These are phyloP conservation scores for Sechiopsis laciniata DNA, from an alignment of 306 rosid species.

Conservation along the genomic window DNA sequence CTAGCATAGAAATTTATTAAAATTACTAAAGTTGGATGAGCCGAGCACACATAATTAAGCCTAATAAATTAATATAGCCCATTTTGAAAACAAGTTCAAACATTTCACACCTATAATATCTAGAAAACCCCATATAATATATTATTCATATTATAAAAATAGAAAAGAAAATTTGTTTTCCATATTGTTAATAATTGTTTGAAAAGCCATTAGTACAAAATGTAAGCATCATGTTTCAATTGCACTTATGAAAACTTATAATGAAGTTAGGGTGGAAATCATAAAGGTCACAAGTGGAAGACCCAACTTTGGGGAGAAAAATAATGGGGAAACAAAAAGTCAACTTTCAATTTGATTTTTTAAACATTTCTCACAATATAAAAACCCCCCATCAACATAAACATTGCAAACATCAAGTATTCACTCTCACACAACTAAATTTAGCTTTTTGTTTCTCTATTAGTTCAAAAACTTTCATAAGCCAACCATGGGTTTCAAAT, in stretches of 20 bases:
- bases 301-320: background rate
- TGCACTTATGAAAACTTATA: background rate
- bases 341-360: background rate
- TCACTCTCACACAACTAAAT: background rate
- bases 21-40: slow-evolving; percentile 1
- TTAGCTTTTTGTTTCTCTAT: background rate
- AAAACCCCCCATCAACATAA: slow-evolving; percentile 10
- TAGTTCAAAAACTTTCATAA: background rate
- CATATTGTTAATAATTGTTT: background rate
- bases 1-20: background rate
- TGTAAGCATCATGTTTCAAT: too few relatives aligned
- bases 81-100: background rate
- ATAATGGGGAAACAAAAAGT: background rate
- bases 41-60: background rate
- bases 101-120: background rate
- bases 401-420: background rate
- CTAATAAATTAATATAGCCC: background rate
- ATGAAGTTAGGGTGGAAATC: slow-evolving; percentile 7
- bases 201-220: too few relatives aligned
- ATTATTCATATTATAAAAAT: background rate
- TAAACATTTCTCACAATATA: background rate
- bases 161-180: background rate
- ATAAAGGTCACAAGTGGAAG: slow-evolving; percentile 9
- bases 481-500: background rate
- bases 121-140: background rate